Conservation (phyloP, 768 basidiomycete species). For the Phylloporus sp. region DNA sequence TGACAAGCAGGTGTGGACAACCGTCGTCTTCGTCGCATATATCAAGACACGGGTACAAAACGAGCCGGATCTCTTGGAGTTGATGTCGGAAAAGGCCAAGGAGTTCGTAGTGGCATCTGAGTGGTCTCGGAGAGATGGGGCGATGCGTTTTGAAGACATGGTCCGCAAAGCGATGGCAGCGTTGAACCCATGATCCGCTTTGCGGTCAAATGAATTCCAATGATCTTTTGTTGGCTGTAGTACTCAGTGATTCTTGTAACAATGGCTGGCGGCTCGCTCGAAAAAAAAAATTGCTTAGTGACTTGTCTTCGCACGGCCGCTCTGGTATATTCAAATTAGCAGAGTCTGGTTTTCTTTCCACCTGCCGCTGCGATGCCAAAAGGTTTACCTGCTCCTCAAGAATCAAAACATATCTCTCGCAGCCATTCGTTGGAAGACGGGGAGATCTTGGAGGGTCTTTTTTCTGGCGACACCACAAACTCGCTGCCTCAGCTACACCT, state of each 20-base stretch:
- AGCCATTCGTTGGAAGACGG: constrained; percentile 18
- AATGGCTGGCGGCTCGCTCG: too few species aligned
- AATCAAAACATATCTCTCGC: not conserved
- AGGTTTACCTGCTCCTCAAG: not conserved
- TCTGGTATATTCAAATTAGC: too few species aligned
- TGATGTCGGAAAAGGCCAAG: constrained; percentile 39
- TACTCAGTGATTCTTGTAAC: not conserved
- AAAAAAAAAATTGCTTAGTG: too few species aligned
- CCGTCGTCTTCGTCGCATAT: constrained; percentile 45
- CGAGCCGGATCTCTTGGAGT: constrained; percentile 40
- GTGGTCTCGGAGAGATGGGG: not conserved
- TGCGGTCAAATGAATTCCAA: not conserved
- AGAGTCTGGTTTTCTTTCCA: too few species aligned
- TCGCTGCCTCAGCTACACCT: not conserved
- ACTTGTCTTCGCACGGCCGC: too few species aligned
- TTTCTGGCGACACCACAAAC: not conserved
- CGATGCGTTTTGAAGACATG: constrained; percentile 18
- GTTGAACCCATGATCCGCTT: not conserved
- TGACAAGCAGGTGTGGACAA: constrained; percentile 44
- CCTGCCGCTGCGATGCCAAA: not conserved
- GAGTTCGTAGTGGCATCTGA: constrained; percentile 33
- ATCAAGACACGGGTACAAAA: constrained; percentile 35
- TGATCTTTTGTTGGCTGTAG: not conserved
- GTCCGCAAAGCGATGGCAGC: constrained; percentile 9
- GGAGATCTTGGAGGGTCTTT: constrained; percentile 17